phyloP scores from a whole-genome alignment of 768 basidiomycete species.

The Suillus plorans region DNA sequence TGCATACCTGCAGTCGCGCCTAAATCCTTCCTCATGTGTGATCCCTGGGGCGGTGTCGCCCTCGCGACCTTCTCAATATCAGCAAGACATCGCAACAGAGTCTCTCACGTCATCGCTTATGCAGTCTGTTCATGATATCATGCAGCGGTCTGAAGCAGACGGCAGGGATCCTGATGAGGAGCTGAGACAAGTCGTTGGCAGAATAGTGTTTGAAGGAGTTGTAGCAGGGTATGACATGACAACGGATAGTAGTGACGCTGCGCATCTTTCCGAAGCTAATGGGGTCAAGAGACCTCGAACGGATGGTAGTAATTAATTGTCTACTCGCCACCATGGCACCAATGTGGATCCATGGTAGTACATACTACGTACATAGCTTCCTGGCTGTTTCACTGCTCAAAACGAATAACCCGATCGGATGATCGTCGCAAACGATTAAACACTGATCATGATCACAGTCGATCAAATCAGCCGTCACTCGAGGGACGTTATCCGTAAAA shows the following conservation, averaged over 20 bases:
- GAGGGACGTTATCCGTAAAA: slow-evolving; percentile 16
- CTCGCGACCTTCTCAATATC: slow-evolving; percentile 56
- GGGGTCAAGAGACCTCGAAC: slow-evolving; percentile 26
- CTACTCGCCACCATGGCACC: not conserved
- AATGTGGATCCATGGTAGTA: not conserved
- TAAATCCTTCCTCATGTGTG: slow-evolving; percentile 16
- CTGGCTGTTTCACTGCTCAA: not conserved
- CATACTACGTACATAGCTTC: not conserved
- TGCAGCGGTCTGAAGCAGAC: slow-evolving; percentile 54
- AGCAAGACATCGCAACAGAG: slow-evolving; percentile 69
- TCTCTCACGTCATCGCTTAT: slow-evolving; percentile 67
- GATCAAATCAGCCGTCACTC: slow-evolving; percentile 28
- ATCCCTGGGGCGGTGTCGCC: slow-evolving; percentile 10
- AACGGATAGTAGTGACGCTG: slow-evolving; percentile 11
- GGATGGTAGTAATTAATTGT: slow-evolving; percentile 17
- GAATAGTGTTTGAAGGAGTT: slow-evolving; percentile 68
- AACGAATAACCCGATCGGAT: slow-evolving; percentile 13
- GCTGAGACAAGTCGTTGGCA: slow-evolving; percentile 57
- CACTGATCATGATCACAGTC: slow-evolving; percentile 35
- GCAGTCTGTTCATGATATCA: slow-evolving; percentile 63
- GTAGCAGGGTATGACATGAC: slow-evolving; percentile 58
- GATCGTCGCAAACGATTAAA: slow-evolving; percentile 13
- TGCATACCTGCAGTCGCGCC: slow-evolving; percentile 50
- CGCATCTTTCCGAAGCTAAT: slow-evolving; percentile 6
- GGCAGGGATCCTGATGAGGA: slow-evolving; percentile 69